phyloP scores from a whole-genome alignment of 106 monocot genomes.

The Amphibolis antarctica region DNA sequence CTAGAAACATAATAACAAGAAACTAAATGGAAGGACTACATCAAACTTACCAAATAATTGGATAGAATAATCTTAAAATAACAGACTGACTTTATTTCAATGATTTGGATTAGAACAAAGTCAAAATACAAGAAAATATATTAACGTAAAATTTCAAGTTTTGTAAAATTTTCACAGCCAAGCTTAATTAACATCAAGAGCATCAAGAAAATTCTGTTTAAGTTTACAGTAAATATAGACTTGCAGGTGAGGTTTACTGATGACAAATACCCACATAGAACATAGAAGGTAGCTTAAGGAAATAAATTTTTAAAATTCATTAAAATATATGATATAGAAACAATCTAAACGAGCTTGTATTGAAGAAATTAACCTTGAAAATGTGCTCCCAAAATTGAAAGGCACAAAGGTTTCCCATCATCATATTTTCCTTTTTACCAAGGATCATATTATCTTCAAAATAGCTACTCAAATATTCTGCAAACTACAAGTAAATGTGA shows the following conservation, averaged over 20 bases:
- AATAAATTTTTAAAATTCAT: background rate
- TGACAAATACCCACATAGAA: background rate
- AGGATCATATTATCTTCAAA: conserved; percentile 20
- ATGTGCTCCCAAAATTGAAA: conserved; percentile 71
- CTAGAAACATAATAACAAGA: too few relatives aligned
- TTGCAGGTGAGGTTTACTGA: background rate
- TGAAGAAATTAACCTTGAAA: conserved; percentile 41
- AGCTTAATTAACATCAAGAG: too few relatives aligned
- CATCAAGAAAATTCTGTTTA: too few relatives aligned
- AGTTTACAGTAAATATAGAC: too few relatives aligned
- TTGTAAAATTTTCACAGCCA: too few relatives aligned
- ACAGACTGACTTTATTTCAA: too few relatives aligned
- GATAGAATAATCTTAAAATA: too few relatives aligned
- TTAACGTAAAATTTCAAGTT: too few relatives aligned
- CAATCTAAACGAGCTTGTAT: background rate
- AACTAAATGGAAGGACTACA: too few relatives aligned
- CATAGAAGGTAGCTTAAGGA: background rate
- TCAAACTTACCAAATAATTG: too few relatives aligned
- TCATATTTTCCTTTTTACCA: conserved; percentile 48
- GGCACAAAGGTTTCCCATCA: conserved; percentile 65
- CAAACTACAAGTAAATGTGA: conserved; percentile 18
- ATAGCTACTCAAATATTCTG: conserved; percentile 35
- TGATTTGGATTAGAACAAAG: too few relatives aligned
- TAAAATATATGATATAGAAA: background rate
- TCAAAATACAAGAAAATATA: too few relatives aligned